Evolutionary conservation across 176 grass and related monocot genomes (phyloP).

Genomic region (Oryza nivara): DNA sequence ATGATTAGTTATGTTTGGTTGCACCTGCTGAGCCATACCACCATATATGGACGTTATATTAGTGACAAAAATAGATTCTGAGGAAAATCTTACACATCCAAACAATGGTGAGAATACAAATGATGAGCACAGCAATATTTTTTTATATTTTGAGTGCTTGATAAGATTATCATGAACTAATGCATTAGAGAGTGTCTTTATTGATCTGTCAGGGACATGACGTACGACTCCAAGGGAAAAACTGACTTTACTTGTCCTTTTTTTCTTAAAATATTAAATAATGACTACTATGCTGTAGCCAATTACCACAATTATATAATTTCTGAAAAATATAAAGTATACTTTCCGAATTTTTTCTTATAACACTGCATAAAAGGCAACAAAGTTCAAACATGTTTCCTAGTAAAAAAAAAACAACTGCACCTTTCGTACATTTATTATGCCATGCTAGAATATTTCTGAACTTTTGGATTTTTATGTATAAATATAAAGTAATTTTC

Average conservation of each 20-base stretch:
- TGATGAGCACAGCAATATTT: neutral
- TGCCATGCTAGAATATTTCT: too few species aligned
- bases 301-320: neutral
- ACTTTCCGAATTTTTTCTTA: too few species aligned
- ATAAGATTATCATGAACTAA: neutral
- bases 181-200: neutral
- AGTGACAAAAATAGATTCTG: neutral
- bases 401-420: too few species aligned
- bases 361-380: too few species aligned
- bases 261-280: neutral
- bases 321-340: neutral
- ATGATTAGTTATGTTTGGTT: neutral
- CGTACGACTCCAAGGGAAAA: neutral
- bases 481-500: too few species aligned
- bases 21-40: neutral
- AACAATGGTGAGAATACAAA: neutral
- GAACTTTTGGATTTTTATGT: too few species aligned
- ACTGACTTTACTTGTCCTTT: neutral
- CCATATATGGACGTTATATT: neutral
- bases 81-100: neutral
- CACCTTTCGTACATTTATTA: too few species aligned
- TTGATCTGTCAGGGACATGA: neutral
- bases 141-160: neutral
- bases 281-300: too few species aligned
- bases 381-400: too few species aligned